These are phyloP conservation scores for Diutina rugosa DNA, from an alignment of 1,139 yeast species.

Conservation along the genomic window DNA sequence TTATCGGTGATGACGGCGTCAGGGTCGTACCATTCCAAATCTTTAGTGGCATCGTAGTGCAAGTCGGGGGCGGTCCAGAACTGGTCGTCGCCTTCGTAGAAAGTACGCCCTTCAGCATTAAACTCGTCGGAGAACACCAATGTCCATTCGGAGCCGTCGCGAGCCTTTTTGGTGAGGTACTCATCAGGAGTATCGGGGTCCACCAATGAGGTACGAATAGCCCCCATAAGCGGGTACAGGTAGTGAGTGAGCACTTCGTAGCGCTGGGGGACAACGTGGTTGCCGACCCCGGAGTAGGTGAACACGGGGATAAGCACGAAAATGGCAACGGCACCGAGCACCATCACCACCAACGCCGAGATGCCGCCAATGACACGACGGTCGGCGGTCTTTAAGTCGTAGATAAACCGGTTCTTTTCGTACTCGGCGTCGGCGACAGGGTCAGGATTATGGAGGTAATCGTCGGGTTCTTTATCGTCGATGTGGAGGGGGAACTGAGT, in stretches of 20 bases:
- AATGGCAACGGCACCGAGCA: conserved; percentile 9
- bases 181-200: conserved; percentile 70
- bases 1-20: conserved; percentile 61
- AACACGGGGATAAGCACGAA: conserved; percentile 14
- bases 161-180: conserved; percentile 32
- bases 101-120: conserved; percentile 70
- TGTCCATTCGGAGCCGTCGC: conserved; percentile 51
- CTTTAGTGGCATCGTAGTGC: conserved; percentile 69
- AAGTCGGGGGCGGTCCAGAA: conserved; percentile 69
- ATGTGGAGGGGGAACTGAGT: conserved; percentile 15
- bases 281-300: conserved; percentile 12
- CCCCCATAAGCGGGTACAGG: conserved; percentile 44
- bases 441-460: conserved; percentile 17
- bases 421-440: conserved; percentile 16
- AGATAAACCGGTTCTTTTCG: conserved; percentile 13
- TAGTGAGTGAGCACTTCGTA: conserved; percentile 42
- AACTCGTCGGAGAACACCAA: conserved; percentile 79
- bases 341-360: conserved; percentile 10
- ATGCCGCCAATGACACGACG: conserved; percentile 11
- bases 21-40: conserved; percentile 83
- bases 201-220: conserved; percentile 47
- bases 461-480: conserved; percentile 16
- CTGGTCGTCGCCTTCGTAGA: conserved; percentile 75
- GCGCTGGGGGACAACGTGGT: conserved; percentile 11
- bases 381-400: conserved; percentile 15